Base-by-base conservation (phyloP, 2,329 filamentous ascomycete genomes). In the Clonostachys rosea region DNA sequence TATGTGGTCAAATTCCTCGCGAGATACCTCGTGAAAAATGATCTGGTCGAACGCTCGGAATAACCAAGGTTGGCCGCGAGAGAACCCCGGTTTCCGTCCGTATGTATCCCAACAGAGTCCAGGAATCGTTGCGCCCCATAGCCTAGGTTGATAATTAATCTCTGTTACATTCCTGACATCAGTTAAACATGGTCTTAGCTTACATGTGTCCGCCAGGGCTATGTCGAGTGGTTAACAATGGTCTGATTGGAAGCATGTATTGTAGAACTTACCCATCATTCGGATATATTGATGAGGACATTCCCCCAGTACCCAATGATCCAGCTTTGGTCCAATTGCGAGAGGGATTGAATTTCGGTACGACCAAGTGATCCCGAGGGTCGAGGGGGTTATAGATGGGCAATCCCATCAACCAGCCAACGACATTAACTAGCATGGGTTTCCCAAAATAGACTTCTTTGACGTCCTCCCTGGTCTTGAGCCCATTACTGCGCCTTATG, bases 401-500 rank as follows among this genome's bases (percentile, higher is more conserved):
- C 3, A 61, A 56, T 34, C 66, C 66, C 16, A 66, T 63, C 40
- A 69, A 52, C 50, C 65, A 67, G 6, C 64, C 49, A 11, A 51
- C 49, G 8, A 42, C 49, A 20, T 44, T 45, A 12, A 61, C 58
- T 1, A 71, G 52, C 46, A 58, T 67, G 6, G 56, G 55, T 0
- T 62, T 61, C 18, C 18, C 18, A 18, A 18, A 18, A 18, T 18
- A 18, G 18, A 18, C 18, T 18, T 18, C 18, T 30, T 64, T 60
- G 10, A 63, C 51, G 3, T 60, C 56, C 20, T 56, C 46, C 6
- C 66, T 56, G 13, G 56, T 55, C 9, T 54, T 41, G 7, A 70
- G 57, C 1, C 59, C 68, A 45, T 71, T 72, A 44, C 62, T 65
- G 36, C 61, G 56, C 6, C 54, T 54, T 6, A 67, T 51, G 47